Base-by-base conservation (phyloP, 2,329 filamentous ascomycete genomes). In the Epicoccum sorghinum region DNA sequence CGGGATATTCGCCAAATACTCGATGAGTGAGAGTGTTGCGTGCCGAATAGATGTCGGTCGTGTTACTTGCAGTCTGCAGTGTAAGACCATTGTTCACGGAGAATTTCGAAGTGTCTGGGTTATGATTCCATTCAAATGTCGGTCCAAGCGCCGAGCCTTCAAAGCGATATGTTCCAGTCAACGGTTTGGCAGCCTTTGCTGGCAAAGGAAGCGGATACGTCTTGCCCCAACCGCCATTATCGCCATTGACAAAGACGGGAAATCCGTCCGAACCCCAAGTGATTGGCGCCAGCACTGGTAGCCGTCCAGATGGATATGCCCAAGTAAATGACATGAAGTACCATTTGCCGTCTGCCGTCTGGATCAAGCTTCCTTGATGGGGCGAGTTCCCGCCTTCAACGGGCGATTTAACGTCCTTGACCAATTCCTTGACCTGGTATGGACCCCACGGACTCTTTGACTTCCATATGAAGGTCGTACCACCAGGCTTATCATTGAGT, bases 61-160 rank as follows among this genome's bases (percentile, higher is more conserved):
- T 84, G 2, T 82, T 76, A 0, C 75, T 80, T 1, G 78, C 79
- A 1, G 82, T 80, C 27, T 62, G 68, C 2, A 85, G 72, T 0
- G 70, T 76, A 3, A 85, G 61, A 1, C 66, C 65, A 33, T 78
- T 70, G 48, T 71, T 69, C 33, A 82, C 71, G 0, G 58, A 57
- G 58, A 69, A 85, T 9, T 75, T 77, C 3, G 68, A 67, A 0
- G 66, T 70, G 45, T 85, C 80, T 0, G 83, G 82, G 64, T 84
- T 84, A 58, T 85, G 82, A 60, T 85, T 86, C 83, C 82, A 85
- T 64, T 85, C 82, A 78, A 78, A 85, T 1, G 75, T 65, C 0
- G 75, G 73, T 2, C 68, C 60, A 1, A 85, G 73, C 0, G 65
- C 53, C 0, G 67, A 63, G 2, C 77, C 79, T 0, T 57, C 43